Conservation (phyloP, 2,329 filamentous ascomycete species). For the Claviceps sp. region DNA sequence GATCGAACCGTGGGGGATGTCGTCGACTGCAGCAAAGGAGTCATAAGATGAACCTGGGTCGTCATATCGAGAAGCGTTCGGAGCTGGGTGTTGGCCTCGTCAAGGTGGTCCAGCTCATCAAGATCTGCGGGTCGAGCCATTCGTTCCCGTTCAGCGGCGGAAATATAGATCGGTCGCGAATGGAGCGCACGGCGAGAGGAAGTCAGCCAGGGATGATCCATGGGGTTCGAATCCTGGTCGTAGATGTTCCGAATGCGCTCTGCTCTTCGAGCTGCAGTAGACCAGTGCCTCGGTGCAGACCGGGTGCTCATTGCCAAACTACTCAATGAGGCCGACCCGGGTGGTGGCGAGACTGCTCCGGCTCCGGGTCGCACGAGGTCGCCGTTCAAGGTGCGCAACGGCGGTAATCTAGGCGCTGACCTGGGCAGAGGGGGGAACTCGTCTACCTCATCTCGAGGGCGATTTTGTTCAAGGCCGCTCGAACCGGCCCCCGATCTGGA, state of each 20-base stretch:
- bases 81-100: constrained; percentile 30
- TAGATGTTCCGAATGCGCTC: constrained; percentile 23
- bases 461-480: constrained; percentile 16
- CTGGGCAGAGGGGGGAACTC: constrained; percentile 20
- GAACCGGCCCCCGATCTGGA: constrained; percentile 19
- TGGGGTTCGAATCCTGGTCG: constrained; percentile 14
- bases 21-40: constrained; percentile 16
- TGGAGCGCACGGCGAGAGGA: constrained; percentile 13
- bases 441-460: constrained; percentile 16
- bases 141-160: not conserved
- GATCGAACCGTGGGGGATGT: constrained; percentile 22
- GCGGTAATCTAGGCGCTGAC: constrained; percentile 16
- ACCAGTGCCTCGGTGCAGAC: constrained; percentile 11
- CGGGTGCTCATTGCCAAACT: not conserved
- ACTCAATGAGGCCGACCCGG: not conserved
- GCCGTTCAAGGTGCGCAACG: constrained; percentile 18
- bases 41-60: constrained; percentile 16
- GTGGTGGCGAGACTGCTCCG: constrained; percentile 4
- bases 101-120: constrained; percentile 25
- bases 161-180: constrained; percentile 12
- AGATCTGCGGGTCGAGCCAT: constrained; percentile 14
- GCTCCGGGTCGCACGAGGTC: constrained; percentile 14
- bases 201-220: constrained; percentile 16
- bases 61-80: constrained; percentile 29
- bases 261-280: constrained; percentile 18